Conservation (phyloP, 2,329 filamentous ascomycete genomes). For the Aspergillus pseudoviridinutans region DNA sequence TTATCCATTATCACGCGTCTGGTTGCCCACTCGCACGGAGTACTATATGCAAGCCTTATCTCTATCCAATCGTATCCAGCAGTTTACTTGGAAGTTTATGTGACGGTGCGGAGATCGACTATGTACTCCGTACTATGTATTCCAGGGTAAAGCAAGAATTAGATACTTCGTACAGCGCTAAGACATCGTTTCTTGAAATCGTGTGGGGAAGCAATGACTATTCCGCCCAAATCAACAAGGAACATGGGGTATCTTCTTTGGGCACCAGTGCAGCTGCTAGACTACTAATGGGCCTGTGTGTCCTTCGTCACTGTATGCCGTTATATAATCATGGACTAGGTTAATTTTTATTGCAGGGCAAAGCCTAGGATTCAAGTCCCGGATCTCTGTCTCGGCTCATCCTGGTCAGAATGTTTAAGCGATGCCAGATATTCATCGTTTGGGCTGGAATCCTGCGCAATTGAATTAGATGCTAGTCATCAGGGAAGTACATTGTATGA, state of each 20-base stretch:
- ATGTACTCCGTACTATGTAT: conserved; percentile 1
- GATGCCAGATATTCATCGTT: background rate
- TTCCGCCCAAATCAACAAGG: background rate
- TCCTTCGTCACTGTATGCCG: background rate
- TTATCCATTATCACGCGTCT: too few relatives aligned
- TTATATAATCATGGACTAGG: background rate
- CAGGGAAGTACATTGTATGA: background rate
- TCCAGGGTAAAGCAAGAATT: background rate
- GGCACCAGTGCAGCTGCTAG: background rate
- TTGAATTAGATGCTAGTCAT: background rate
- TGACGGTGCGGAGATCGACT: background rate
- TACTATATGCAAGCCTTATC: conserved; percentile 1
- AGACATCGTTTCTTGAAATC: background rate
- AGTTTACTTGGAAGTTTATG: background rate
- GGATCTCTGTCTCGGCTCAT: background rate
- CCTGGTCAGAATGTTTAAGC: background rate
- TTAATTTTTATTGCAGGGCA: background rate
- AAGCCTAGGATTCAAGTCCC: background rate
- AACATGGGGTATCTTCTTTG: background rate
- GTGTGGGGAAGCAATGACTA: background rate
- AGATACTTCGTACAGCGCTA: background rate
- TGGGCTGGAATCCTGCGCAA: background rate
- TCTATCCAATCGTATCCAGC: conserved; percentile 5
- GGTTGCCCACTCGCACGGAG: too few relatives aligned
- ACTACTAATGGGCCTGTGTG: background rate